Evolutionary conservation across 257 asterid species (phyloP).

Genomic region (Eucommia ulmoides): DNA sequence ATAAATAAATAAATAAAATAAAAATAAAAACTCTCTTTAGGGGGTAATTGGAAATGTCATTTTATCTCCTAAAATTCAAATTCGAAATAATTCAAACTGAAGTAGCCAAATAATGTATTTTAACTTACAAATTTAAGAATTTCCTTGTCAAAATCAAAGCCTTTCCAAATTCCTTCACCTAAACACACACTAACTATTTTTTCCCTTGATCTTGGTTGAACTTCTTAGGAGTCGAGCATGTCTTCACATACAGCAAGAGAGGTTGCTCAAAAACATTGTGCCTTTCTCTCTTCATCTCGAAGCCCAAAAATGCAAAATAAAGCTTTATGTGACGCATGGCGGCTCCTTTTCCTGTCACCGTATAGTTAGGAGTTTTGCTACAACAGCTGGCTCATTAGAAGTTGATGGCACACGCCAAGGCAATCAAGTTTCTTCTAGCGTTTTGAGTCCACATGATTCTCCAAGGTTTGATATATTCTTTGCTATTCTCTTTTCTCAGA

Average conservation of each 20-base stretch:
- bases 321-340: slow-evolving; percentile 20
- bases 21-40: no score
- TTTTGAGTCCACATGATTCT: slow-evolving; percentile 14
- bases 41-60: no score
- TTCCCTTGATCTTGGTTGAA: neutral
- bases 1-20: no score
- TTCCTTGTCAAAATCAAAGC: no score
- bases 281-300: slow-evolving; percentile 14
- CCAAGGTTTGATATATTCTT: no score
- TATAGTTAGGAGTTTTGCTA: slow-evolving; percentile 16
- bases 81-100: no score
- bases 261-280: slow-evolving; percentile 17
- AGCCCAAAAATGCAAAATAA: slow-evolving; percentile 21
- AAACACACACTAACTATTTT: no score
- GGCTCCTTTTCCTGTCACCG: slow-evolving; percentile 9
- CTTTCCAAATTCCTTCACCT: no score
- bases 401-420: slow-evolving; percentile 12
- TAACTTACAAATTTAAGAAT: no score
- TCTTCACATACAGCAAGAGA: slow-evolving; percentile 11
- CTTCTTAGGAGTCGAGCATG: slow-evolving; percentile 29
- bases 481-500: no score
- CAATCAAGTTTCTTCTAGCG: slow-evolving; percentile 12
- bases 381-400: slow-evolving; percentile 17
- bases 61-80: no score
- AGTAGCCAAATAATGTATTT: no score